These are phyloP conservation scores for Pythium plurisporium DNA, from an alignment of 352 stramenopile genomes.

Conservation along the genomic window DNA sequence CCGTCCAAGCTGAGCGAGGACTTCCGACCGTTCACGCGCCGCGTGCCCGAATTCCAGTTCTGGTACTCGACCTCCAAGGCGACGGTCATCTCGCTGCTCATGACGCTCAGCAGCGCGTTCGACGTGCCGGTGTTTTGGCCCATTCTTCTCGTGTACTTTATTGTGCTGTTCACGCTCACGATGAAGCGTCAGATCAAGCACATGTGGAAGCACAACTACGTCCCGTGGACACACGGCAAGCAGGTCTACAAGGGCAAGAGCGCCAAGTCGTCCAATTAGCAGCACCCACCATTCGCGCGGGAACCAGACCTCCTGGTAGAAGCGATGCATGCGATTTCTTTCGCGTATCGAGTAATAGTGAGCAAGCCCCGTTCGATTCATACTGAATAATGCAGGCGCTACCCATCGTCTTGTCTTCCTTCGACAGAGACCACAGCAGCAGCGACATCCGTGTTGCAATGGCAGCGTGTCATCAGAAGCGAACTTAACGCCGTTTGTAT, in stretches of 20 bases:
- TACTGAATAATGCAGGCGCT: too few relatives aligned
- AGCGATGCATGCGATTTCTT: neutral
- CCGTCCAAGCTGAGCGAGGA: conserved; percentile 89
- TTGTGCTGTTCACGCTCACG: conserved; percentile 97
- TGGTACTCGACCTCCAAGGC: conserved; percentile 93
- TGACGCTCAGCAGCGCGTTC: conserved; percentile 98
- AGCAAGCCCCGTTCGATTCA: too few relatives aligned
- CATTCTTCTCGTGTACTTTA: conserved; percentile 99
- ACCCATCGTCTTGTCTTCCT: too few relatives aligned
- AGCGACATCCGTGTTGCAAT: neutral
- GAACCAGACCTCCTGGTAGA: neutral
- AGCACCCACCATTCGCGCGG: too few relatives aligned
- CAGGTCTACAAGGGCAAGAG: conserved; percentile 90
- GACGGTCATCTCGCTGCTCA: conserved; percentile 89
- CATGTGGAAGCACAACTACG: conserved; percentile 99
- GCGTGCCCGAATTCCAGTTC: conserved; percentile 99
- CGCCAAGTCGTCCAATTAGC: conserved; percentile 79
- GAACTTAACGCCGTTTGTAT: neutral
- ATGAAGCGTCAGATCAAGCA: conserved; percentile 99
- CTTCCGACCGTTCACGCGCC: conserved; percentile 89
- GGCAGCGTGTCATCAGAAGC: neutral
- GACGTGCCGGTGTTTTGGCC: conserved; percentile 99
- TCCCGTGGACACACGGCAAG: conserved; percentile 96
- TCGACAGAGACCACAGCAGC: too few relatives aligned
- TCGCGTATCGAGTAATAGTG: too few relatives aligned